Evolutionary conservation across 2,329 filamentous ascomycete species (phyloP).

Genomic region (Pestalotiopsis sp.): DNA sequence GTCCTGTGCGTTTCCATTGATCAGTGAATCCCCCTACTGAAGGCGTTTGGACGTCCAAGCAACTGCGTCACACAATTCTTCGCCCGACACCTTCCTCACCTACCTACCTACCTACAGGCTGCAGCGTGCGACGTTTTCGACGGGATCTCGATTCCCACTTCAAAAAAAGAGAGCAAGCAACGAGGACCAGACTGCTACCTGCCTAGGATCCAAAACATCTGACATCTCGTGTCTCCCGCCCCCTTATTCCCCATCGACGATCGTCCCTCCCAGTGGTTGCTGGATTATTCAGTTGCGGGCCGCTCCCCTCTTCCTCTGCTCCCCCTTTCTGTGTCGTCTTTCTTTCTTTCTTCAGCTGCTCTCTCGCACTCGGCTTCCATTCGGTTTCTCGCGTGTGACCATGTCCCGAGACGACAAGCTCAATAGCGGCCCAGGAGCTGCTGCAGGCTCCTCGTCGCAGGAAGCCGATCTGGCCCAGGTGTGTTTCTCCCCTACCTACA

Average conservation of each 20-base stretch:
- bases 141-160: neutral
- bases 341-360: neutral
- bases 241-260: neutral
- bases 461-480: slow-evolving; percentile 16
- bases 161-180: neutral
- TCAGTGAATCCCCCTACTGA: neutral
- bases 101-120: neutral
- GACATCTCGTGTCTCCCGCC: neutral
- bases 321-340: neutral
- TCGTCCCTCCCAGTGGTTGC: neutral
- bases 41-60: neutral
- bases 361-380: no score
- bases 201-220: no score
- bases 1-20: neutral
- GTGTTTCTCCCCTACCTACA: neutral
- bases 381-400: neutral
- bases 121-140: neutral
- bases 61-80: neutral
- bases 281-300: neutral
- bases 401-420: slow-evolving; percentile 8
- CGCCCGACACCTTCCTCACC: neutral
- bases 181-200: neutral
- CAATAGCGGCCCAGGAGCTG: neutral
- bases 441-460: slow-evolving; percentile 6
- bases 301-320: neutral